Base-by-base conservation (phyloP, 2,329 filamentous ascomycete genomes). In the Talaromyces marneffei region DNA sequence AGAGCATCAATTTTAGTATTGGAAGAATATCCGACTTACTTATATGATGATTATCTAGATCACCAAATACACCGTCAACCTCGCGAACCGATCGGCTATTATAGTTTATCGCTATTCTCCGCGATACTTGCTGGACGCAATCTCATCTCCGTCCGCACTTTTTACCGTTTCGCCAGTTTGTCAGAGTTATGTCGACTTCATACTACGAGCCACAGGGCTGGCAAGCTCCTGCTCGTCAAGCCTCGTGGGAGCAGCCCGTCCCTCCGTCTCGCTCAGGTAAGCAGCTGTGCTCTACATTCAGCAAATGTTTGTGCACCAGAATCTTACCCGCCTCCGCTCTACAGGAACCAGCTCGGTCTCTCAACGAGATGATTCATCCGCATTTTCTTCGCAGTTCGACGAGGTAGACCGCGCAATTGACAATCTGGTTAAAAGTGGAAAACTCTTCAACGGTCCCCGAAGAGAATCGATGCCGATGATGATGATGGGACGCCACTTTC, bases 331-430 rank as follows among this genome's bases (percentile, higher is more conserved):
- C 20, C 9, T 48, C 25, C 4, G 16, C 39, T 50, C 33, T 69
- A n/a, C 75, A 91, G 89, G 89, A 77, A 85, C 89, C 65, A 91
- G 84, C 76, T 92, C 89, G 62, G 87, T 88, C 56, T 85, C 86
- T 66, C 84, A 87, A 69, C 23, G 62, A 52, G 90, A 93, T 67
- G 91, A 95, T 64, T 83, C 85, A 62, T 80, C 82, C 71, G 91
- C 92, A 63, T 96, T 96, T 75, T 86, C 86, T 67, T 88, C 89
- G 74, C 92, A 96, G 78, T 88, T 96, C 76, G 92, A 96, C 80
- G 94, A 99, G 85, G 92, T 99, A 70, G 94, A 97, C 67, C 89
- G 93, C 74, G 93, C 93, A 68, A 87, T 93, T 71, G 94, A 97
- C 72, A 97, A 97, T 77, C 85, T 99, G 64, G 85, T 93, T 72